phyloP scores from a whole-genome alignment of 2,329 filamentous ascomycete genomes.

The Verticillium nubilum region DNA sequence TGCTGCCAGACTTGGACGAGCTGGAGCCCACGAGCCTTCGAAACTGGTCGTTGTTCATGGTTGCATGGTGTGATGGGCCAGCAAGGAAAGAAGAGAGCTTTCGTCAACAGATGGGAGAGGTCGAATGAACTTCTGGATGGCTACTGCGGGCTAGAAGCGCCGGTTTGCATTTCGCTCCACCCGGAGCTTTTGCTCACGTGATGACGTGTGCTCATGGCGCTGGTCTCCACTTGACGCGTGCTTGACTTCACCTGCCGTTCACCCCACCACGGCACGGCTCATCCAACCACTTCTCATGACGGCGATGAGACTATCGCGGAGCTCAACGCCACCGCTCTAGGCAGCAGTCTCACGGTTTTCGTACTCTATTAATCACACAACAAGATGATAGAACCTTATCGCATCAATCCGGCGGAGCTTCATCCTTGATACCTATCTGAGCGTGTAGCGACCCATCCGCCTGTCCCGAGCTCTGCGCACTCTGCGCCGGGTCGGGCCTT shows the following conservation, averaged over 20 bases:
- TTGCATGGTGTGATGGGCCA: neutral
- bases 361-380: neutral
- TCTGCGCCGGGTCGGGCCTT: neutral
- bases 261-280: neutral
- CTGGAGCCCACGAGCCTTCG: constrained; percentile 65
- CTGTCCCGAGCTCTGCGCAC: neutral
- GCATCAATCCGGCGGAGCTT: neutral
- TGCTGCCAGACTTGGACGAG: constrained; percentile 30
- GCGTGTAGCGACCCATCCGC: neutral
- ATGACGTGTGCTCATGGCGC: neutral
- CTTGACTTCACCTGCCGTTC: neutral
- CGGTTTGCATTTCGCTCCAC: neutral
- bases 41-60: constrained; percentile 96
- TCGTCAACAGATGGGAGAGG: neutral
- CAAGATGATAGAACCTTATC: neutral
- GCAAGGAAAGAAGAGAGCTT: neutral
- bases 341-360: neutral
- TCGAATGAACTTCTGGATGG: neutral
- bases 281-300: neutral
- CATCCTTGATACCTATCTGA: neutral
- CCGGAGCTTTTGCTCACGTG: neutral
- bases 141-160: neutral
- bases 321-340: neutral
- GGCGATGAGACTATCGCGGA: neutral
- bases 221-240: neutral